Base-by-base conservation (phyloP, 805 yeast species). In the Candida railenensis region DNA sequence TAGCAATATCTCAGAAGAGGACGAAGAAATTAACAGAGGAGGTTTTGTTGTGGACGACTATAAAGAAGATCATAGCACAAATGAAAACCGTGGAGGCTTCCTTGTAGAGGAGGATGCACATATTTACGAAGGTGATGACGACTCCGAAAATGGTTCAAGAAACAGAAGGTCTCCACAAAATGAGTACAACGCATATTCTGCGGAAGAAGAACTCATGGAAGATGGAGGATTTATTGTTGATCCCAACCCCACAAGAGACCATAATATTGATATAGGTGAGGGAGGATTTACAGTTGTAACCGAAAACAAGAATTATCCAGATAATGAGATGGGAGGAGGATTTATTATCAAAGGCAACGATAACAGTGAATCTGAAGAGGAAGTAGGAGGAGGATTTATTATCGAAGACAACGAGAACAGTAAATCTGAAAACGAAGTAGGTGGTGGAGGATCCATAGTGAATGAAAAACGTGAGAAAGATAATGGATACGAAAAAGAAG, bases 31-130 rank as follows among this genome's bases (percentile, higher is more conserved):
- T 14, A 39, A 43, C 4, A 52, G 38, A 3, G 50, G 48, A 3
- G 48, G 50, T 3, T 51, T 47, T 22, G 40, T 44, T 7, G 37
- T 9, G 20, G 47, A 41, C 32, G 34, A 33, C 49, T 28, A 32
- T 2, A 44, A 22, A 66, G 62, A 30, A 65, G 61, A 2, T 57
- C n/a, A n/a, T n/a, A n/a, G n/a, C n/a, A n/a, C n/a, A n/a, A n/a
- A n/a, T n/a, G n/a, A n/a, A n/a, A n/a, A n/a, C 12, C 11, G 32
- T 12, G 32, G 32, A 8, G 32, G 32, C 11, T 28, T 28, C 32
- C 32, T 57, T 38, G 20, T 52, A 2, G 42, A 44, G 19, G 52
- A 21, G n/a, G n/a, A n/a, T n/a, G n/a, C n/a, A n/a, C n/a, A n/a
- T n/a, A n/a, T n/a, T n/a, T n/a, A n/a, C n/a, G n/a, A n/a, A n/a